Percentiles rank a stretch among this genome's conserved stretches.
Evolutionary conservation across 305 asterid species (phyloP).

Genomic region (Fraxinus nigra): DNA sequence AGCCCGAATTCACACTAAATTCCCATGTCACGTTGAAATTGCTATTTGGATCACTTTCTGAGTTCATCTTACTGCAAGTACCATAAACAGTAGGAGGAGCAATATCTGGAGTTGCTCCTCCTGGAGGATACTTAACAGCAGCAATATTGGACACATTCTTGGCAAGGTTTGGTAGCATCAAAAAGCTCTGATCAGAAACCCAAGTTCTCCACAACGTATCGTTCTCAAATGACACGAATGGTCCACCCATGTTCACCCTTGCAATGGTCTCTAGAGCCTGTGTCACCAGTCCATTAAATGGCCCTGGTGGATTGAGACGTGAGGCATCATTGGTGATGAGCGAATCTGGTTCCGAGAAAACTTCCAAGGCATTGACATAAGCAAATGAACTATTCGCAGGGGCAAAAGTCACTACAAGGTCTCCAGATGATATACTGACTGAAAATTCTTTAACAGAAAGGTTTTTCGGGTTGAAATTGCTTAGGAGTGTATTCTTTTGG

Average conservation of each 20-base stretch:
- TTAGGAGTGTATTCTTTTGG: constrained; percentile 48
- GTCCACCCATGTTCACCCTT: constrained; percentile 78
- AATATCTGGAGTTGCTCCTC: constrained; percentile 42
- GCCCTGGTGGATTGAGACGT: constrained; percentile 36
- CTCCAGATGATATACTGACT: constrained; percentile 44
- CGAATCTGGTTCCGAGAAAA: constrained; percentile 56
- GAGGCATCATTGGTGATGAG: constrained; percentile 53
- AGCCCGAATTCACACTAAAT: constrained; percentile 43
- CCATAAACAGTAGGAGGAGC: constrained; percentile 72
- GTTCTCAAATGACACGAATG: constrained; percentile 34
- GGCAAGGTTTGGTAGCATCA: constrained; percentile 30
- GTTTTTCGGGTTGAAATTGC: constrained; percentile 52
- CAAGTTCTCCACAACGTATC: constrained; percentile 59
- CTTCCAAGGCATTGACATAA: constrained; percentile 65
- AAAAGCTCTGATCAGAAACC: constrained; percentile 39
- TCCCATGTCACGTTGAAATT: constrained; percentile 58
- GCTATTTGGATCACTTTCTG: constrained; percentile 40
- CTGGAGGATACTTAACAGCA: constrained; percentile 46
- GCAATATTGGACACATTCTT: constrained; percentile 28
- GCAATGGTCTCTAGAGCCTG: constrained; percentile 56
- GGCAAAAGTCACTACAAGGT: constrained; percentile 49
- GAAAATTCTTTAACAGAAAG: constrained; percentile 51
- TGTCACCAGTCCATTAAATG: constrained; percentile 35
- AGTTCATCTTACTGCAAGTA: constrained; percentile 58
- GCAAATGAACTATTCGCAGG: constrained; percentile 58